A percentile compares a stretch with the other conserved stretches of the same genome.
These are phyloP conservation scores for Geosmithia morbida DNA, from an alignment of 2,329 filamentous ascomycete species.

Conservation along the genomic window DNA sequence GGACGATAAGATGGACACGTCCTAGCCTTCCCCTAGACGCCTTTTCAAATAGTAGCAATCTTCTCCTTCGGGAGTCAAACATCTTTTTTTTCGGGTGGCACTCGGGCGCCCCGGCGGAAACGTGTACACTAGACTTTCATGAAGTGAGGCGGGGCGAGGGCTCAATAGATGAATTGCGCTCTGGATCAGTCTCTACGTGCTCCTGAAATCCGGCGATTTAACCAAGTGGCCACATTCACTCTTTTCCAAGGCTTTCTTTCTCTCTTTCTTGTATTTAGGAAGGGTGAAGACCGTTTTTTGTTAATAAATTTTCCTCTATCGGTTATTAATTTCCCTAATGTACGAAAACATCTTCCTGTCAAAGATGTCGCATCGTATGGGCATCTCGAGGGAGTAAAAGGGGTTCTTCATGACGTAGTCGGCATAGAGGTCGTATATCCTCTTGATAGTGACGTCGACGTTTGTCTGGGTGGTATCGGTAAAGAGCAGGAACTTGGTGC, in stretches of 20 bases:
- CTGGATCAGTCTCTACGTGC: background rate
- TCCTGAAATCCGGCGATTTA: too few relatives aligned
- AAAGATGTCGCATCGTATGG: conserved; percentile 87
- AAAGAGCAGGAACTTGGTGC: conserved; percentile 90
- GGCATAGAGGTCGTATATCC: conserved; percentile 86
- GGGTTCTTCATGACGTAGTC: conserved; percentile 99
- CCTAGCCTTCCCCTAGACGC: conserved; percentile 16
- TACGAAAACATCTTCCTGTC: conserved; percentile 74
- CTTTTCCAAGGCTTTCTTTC: too few relatives aligned
- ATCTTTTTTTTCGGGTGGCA: background rate
- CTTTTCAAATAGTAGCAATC: background rate
- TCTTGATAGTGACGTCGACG: conserved; percentile 68
- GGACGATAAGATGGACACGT: conserved; percentile 82
- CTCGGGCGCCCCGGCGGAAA: background rate
- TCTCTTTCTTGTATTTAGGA: too few relatives aligned
- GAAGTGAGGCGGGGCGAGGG: background rate
- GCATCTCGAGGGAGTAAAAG: conserved; percentile 97
- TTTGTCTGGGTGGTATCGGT: conserved; percentile 82
- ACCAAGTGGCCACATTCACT: too few relatives aligned
- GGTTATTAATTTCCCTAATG: conserved; percentile 57
- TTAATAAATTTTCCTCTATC: conserved; percentile 15
- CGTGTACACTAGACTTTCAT: background rate
- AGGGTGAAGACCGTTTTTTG: background rate
- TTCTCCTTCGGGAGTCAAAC: background rate
- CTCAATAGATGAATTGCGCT: background rate